Percentiles rank a stretch among this genome's conserved stretches.
Conservation (phyloP, 2,329 filamentous ascomycete species). For the Paradendryphiella salina region DNA sequence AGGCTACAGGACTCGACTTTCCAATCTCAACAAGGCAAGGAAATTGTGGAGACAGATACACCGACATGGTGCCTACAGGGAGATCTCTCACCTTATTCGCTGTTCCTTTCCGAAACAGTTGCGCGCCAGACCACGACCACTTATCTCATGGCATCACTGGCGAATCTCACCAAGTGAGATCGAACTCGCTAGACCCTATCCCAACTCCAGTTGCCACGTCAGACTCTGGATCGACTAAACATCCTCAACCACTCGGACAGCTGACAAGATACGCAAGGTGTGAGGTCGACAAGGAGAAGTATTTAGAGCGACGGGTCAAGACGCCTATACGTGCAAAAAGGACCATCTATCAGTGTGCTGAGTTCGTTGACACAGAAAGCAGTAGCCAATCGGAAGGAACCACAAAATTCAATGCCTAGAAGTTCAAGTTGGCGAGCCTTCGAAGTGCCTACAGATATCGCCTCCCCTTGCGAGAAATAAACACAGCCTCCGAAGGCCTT, state of each 20-base stretch:
- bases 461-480: not conserved
- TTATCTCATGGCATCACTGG: not conserved
- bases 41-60: not conserved
- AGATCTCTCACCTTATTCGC: constrained; percentile 1
- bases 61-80: not conserved
- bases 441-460: not conserved
- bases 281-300: not conserved
- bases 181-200: not conserved
- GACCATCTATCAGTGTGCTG: not conserved
- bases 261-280: not conserved
- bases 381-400: not conserved
- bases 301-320: not conserved
- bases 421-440: not conserved
- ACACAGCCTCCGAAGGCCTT: too few relatives aligned
- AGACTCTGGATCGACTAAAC: not conserved
- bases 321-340: not conserved
- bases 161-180: not conserved
- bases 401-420: not conserved
- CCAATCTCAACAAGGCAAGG: too few relatives aligned
- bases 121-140: not conserved
- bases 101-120: too few relatives aligned
- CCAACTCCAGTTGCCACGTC: not conserved
- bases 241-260: not conserved
- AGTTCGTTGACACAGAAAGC: not conserved
- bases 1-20: too few relatives aligned